phyloP scores from a whole-genome alignment of 2,329 filamentous ascomycete genomes.

The Sordariomycetes sp. region DNA sequence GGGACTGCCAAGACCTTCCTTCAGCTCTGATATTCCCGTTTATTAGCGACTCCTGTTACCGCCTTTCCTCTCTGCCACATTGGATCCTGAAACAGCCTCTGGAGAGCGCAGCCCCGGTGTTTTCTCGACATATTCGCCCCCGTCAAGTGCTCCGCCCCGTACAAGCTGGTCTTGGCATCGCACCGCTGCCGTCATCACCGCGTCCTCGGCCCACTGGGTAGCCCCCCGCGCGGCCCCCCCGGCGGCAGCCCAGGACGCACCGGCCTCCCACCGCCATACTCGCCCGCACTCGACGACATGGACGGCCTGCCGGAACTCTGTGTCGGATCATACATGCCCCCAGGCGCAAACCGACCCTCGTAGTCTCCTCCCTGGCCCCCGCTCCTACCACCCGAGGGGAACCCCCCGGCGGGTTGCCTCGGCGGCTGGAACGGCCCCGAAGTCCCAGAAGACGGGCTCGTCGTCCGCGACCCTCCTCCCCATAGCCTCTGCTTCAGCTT shows the following conservation, averaged over 20 bases:
- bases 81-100: neutral
- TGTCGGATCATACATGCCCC: constrained; percentile 27
- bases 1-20: neutral
- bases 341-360: constrained; percentile 32
- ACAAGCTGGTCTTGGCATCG: neutral
- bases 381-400: neutral
- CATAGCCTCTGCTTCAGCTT: constrained; percentile 70
- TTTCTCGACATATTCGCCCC: neutral
- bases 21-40: neutral
- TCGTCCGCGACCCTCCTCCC: constrained; percentile 38
- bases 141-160: too few relatives aligned
- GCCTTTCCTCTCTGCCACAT: too few relatives aligned
- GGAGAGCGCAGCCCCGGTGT: neutral
- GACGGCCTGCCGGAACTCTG: constrained; percentile 23
- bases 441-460: constrained; percentile 32
- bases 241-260: constrained; percentile 20
- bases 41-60: neutral
- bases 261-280: constrained; percentile 10
- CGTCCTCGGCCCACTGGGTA: constrained; percentile 22
- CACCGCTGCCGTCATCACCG: constrained; percentile 15
- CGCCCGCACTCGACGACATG: constrained; percentile 24
- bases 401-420: constrained; percentile 12
- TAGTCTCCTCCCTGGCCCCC: constrained; percentile 16
- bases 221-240: constrained; percentile 17
- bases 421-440: constrained; percentile 31